Evolutionary conservation across 805 yeast genomes (phyloP).

Genomic region (Candida yuanshanica): DNA sequence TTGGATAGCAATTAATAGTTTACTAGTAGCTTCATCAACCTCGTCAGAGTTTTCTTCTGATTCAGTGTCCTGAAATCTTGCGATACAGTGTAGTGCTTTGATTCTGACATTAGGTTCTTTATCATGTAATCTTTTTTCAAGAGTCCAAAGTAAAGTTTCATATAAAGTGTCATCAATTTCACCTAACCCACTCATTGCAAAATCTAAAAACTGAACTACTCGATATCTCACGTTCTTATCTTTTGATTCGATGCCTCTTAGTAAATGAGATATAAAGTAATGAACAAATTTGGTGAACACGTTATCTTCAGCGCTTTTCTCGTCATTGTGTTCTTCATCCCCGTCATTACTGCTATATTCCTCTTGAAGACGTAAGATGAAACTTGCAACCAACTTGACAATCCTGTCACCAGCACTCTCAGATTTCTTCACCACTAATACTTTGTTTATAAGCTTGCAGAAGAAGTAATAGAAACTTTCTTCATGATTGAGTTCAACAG

Average conservation of each 20-base stretch:
- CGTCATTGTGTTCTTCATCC: constrained; percentile 24
- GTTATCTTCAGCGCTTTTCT: constrained; percentile 27
- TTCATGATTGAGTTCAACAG: constrained; percentile 45
- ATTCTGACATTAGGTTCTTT: constrained; percentile 73
- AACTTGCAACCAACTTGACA: constrained; percentile 60
- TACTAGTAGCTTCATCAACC: constrained; percentile 41
- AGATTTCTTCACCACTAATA: constrained; percentile 61
- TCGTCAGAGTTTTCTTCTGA: constrained; percentile 22
- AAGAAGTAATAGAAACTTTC: constrained; percentile 58
- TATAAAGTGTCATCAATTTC: constrained; percentile 72
- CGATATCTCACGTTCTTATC: constrained; percentile 76
- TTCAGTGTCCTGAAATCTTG: constrained; percentile 62
- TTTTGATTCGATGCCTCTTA: constrained; percentile 74
- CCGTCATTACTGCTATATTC: constrained; percentile 23
- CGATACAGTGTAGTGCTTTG: constrained; percentile 77
- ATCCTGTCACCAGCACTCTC: constrained; percentile 72
- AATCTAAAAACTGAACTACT: constrained; percentile 69
- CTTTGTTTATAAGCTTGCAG: constrained; percentile 54
- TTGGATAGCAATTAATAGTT: constrained; percentile 48
- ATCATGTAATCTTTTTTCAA: constrained; percentile 62
- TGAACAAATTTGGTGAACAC: constrained; percentile 51
- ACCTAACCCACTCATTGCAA: constrained; percentile 62
- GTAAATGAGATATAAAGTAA: constrained; percentile 54
- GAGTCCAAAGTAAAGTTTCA: constrained; percentile 51
- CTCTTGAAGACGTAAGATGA: constrained; percentile 41